Evolutionary conservation across 352 stramenopile species (phyloP), one percentile per base, ranked within the genome.

Genomic region (Pythium plurisporium): DNA sequence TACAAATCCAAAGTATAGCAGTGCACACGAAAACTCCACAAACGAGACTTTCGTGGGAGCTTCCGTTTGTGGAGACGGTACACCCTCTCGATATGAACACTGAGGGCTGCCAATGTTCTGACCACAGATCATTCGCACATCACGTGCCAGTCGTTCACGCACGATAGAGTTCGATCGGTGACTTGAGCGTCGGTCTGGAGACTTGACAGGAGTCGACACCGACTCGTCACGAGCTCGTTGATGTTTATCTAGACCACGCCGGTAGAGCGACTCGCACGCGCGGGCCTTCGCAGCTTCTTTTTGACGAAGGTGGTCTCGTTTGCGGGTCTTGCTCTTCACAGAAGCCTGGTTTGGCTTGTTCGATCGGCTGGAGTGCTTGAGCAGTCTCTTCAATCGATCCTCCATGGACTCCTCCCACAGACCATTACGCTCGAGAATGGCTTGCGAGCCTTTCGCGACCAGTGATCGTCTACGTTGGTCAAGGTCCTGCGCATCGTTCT

Each of bases 1-100:
- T 20, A 82, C 72, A 30, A 87, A 70, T 17, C 76, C 76, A 26
- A 87, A 87, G 37, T 82, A 81, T 10, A 87, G 51, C 3, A 87
- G 34, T 1, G 66, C 72, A 30, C 76, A 87, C 7, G 76, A 82
- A 49, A 87, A 87, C 55, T 82, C 72, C 15, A 87, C 52, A 33
- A 70, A 70, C 12, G 63, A 65, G 14, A 70, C 56, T 3, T n/a
- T 49, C 9, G 23, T 1, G 15, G 53, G 49, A 17, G 56, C 25
- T 10, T 41, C 29, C 4, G 19, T 0, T 11, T 5, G 9, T 19
- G 19, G 20, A 10, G 17, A 36, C 9, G 44, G 14, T 6, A 29
- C 9, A n/a, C 25, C 25, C 4, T 29, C 44, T 5, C 44, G 12
- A 23, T 46, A 6, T 2, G 11, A 31, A 22, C n/a, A 19, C 27